Evolutionary conservation across 164 flowering plant species (phyloP), one percentile per base, ranked within the genome.

Genomic region (Aristolochia contorta): DNA sequence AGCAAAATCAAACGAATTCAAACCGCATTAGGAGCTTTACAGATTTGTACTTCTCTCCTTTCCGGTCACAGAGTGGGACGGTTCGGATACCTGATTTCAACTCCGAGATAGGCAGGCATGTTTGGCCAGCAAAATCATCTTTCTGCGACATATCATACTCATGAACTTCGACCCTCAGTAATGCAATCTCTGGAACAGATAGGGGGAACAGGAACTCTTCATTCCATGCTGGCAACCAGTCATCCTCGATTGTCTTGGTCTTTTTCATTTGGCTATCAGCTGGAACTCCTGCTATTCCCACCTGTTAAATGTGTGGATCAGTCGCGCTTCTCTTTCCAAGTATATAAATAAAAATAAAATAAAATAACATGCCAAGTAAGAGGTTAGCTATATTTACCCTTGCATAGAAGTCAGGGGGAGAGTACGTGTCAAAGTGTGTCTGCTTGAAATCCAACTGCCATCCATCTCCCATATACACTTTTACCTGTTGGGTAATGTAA

Each of bases 121-220:
- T 74, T 65, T 80, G 81, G 16, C 84, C 81, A 30, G 75, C 84
- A 63, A 80, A 80, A 60, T 78, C 84, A 70, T 79, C 83, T 61
- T 63, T 79, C 45, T 66, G 76, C 10, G 75, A 65, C 64, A 71
- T 67, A 57, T 80, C 84, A 56, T 67, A 76, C 47, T 80, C 81
- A 13, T 74, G 79, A 45, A 80, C 82, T 67, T 80, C 82, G 13
- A 80, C 58, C 25, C 78, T 75, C 41, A 80, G 77, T 70, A 78
- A 67, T 56, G 84, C 80, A 22, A 80, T 65, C 65, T 80, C 80
- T 21, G 84, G 84, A 62, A 78, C 84, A 16, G 75, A 66, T 37
- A 80, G 45, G 10, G 75, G 75, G 71, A 78, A 80, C 57, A 30
- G 56, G 61, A 78, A 80, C 61, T 78, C 83, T 47, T 73, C 66